phyloP scores from a whole-genome alignment of 2,329 filamentous ascomycete genomes.

The Talaromyces sp. region DNA sequence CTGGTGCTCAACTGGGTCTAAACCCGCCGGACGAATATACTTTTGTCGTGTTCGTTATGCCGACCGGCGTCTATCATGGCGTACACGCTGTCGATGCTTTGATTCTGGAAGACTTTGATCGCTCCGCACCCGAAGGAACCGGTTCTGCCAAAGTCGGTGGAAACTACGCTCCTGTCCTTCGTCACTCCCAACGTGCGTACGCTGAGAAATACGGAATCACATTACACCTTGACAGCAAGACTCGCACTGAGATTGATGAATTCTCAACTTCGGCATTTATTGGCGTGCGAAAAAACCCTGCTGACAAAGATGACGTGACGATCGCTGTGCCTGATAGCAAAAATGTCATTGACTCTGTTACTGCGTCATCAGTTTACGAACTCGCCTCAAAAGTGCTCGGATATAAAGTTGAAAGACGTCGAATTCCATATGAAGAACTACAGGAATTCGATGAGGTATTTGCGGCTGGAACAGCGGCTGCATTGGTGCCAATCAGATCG shows the following conservation, averaged over 20 bases:
- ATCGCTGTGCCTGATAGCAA: conserved; percentile 83
- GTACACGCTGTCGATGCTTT: conserved; percentile 80
- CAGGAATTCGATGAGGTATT: conserved; percentile 71
- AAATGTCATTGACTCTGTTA: conserved; percentile 84
- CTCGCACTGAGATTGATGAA: conserved; percentile 83
- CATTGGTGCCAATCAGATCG: conserved; percentile 84
- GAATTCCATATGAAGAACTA: conserved; percentile 61
- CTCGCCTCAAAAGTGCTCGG: conserved; percentile 70
- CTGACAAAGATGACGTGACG: conserved; percentile 53
- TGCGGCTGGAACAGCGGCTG: conserved; percentile 87
- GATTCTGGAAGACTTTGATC: conserved; percentile 89
- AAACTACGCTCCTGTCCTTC: conserved; percentile 89
- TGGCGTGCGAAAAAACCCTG: conserved; percentile 60
- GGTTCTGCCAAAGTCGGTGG: conserved; percentile 92
- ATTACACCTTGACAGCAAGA: conserved; percentile 83
- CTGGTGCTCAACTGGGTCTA: conserved; percentile 79
- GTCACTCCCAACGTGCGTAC: conserved; percentile 79
- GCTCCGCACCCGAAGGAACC: conserved; percentile 84
- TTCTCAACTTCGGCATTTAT: conserved; percentile 95
- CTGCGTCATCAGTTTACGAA: conserved; percentile 71
- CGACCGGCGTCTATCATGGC: conserved; percentile 92
- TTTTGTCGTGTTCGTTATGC: conserved; percentile 84
- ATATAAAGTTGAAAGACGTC: conserved; percentile 76
- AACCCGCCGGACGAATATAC: conserved; percentile 88
- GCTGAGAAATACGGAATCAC: conserved; percentile 87